These are phyloP conservation scores for Tillandsia leiboldiana DNA, from an alignment of 176 grass and related monocot species.

Conservation along the genomic window DNA sequence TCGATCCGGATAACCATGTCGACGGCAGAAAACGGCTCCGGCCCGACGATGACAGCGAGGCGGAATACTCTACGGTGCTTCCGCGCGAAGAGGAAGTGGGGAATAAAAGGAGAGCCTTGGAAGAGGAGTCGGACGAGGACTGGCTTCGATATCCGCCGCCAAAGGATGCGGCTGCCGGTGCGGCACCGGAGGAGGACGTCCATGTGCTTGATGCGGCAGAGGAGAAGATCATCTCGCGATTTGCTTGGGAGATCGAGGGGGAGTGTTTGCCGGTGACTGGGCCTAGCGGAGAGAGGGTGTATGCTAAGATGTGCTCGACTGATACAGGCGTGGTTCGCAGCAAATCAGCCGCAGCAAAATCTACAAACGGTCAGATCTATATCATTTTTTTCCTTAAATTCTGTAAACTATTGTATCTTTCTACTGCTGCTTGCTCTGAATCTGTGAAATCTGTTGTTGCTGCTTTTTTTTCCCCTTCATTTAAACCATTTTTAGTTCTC, in stretches of 20 bases:
- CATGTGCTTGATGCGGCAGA: constrained; percentile 24
- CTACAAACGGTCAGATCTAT: constrained; percentile 1
- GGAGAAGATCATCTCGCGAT: constrained; percentile 56
- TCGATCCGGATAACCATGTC: neutral
- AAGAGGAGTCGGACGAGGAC: constrained; percentile 26
- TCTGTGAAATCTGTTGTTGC: neutral
- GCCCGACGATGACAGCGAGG: constrained; percentile 14
- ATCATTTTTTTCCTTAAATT: neutral
- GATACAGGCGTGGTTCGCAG: neutral
- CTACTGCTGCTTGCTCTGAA: neutral
- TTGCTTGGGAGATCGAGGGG: constrained; percentile 64
- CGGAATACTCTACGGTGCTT: constrained; percentile 6
- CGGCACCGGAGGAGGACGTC: constrained; percentile 24
- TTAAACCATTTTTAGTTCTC: constrained; percentile 6
- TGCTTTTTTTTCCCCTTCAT: constrained; percentile 17
- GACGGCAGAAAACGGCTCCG: constrained; percentile 6
- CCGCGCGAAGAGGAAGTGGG: constrained; percentile 17
- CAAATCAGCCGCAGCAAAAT: constrained; percentile 10
- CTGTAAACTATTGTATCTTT: neutral
- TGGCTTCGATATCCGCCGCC: constrained; percentile 29
- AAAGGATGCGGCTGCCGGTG: constrained; percentile 24
- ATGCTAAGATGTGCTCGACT: constrained; percentile 43
- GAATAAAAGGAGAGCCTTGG: constrained; percentile 32
- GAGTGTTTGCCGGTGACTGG: constrained; percentile 62
- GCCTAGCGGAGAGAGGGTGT: constrained; percentile 63